Conservation (phyloP, 331 rosid genomes). For the Prunus yedoensis region DNA sequence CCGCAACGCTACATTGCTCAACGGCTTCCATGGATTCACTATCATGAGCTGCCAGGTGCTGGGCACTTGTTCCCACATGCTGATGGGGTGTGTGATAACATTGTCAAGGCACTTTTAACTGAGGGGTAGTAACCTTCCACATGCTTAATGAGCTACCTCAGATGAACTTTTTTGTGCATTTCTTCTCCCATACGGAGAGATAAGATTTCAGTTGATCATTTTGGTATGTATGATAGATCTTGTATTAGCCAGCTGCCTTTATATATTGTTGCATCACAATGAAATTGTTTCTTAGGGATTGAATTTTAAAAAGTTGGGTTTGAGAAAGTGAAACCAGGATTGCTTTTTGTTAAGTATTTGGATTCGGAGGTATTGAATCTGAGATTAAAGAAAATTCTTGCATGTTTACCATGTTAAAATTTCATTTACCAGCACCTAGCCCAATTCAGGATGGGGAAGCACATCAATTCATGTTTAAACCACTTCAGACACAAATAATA, state of each 20-base stretch:
- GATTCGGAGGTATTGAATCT: not conserved
- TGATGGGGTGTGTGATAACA: slow-evolving; percentile 46
- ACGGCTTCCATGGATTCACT: slow-evolving; percentile 76
- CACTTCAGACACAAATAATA: no score
- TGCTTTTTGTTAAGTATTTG: not conserved
- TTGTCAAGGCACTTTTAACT: slow-evolving; percentile 52
- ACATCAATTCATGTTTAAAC: no score
- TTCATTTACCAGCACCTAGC: not conserved
- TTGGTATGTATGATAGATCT: slow-evolving; percentile 21
- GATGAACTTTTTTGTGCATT: slow-evolving; percentile 21
- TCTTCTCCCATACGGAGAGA: slow-evolving; percentile 14
- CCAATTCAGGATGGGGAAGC: no score
- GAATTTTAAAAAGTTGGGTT: slow-evolving; percentile 9
- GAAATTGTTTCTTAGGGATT: slow-evolving; percentile 14
- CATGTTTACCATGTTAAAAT: not conserved
- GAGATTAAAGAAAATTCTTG: not conserved
- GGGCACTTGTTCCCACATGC: slow-evolving; percentile 47
- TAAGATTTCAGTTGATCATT: slow-evolving; percentile 19
- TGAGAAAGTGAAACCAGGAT: not conserved
- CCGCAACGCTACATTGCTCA: slow-evolving; percentile 57
- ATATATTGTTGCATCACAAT: slow-evolving; percentile 17
- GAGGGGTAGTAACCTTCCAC: slow-evolving; percentile 35
- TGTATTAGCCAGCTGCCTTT: not conserved
- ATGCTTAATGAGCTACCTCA: slow-evolving; percentile 17
- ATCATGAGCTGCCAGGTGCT: slow-evolving; percentile 74